Percentiles rank a stretch among this genome's conserved stretches.
phyloP scores from a whole-genome alignment of 768 basidiomycete species.

The Boletales sp. region DNA sequence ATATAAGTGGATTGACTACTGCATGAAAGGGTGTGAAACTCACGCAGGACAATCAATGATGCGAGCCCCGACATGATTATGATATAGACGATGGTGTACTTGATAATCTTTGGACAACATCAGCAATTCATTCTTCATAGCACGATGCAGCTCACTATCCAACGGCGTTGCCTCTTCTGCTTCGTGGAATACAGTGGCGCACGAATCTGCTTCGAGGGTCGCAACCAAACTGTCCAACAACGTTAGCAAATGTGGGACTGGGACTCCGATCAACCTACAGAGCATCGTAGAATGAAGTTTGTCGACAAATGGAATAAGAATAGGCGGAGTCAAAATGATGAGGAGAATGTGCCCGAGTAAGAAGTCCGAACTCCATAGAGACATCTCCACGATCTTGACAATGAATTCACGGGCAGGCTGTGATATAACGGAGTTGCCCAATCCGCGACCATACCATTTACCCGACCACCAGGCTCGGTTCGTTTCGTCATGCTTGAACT shows the following conservation, averaged over 20 bases:
- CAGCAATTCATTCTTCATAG: background rate
- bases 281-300: slow-evolving; percentile 90
- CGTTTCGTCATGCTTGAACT: slow-evolving; percentile 98
- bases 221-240: slow-evolving; percentile 76
- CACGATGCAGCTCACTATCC: slow-evolving; percentile 59
- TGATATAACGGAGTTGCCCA: slow-evolving; percentile 88
- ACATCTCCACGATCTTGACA: slow-evolving; percentile 98
- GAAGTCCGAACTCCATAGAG: slow-evolving; percentile 95
- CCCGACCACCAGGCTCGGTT: slow-evolving; percentile 99
- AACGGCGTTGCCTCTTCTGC: slow-evolving; percentile 87
- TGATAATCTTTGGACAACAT: slow-evolving; percentile 56
- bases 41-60: slow-evolving; percentile 80
- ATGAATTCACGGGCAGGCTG: slow-evolving; percentile 97
- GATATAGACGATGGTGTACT: slow-evolving; percentile 82
- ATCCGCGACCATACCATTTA: slow-evolving; percentile 92
- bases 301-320: slow-evolving; percentile 85
- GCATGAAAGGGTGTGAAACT: slow-evolving; percentile 30
- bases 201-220: slow-evolving; percentile 91
- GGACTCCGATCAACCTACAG: slow-evolving; percentile 49
- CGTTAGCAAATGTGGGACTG: slow-evolving; percentile 1
- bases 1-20: slow-evolving; percentile 9
- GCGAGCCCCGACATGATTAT: slow-evolving; percentile 73
- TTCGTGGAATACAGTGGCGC: slow-evolving; percentile 92
- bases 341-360: slow-evolving; percentile 80
- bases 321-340: slow-evolving; percentile 80